Conservation (phyloP, 805 yeast species). For the Ogataea paradorogensis region DNA sequence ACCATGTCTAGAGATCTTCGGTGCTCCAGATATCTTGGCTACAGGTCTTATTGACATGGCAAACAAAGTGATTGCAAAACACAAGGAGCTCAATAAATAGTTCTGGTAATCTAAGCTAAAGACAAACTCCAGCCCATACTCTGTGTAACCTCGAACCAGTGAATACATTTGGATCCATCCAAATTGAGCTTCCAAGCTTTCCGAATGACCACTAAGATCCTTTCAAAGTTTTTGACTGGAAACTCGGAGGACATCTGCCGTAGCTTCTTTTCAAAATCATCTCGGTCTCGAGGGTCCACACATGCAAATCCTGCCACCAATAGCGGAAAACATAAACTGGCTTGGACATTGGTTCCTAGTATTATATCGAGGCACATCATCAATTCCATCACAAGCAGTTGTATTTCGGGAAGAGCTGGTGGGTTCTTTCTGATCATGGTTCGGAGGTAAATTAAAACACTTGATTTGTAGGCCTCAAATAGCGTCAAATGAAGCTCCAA, state of each 20-base stretch:
- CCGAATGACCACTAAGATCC: constrained; percentile 31
- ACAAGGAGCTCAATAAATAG: constrained; percentile 6
- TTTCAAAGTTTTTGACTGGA: constrained; percentile 34
- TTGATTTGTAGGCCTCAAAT: constrained; percentile 32
- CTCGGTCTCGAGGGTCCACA: constrained; percentile 23
- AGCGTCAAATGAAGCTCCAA: constrained; percentile 32
- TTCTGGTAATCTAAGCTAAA: constrained; percentile 14
- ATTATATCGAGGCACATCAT: constrained; percentile 15
- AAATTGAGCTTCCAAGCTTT: constrained; percentile 35
- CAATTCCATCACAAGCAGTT: constrained; percentile 16
- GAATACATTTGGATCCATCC: constrained; percentile 32
- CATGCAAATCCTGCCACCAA: constrained; percentile 30
- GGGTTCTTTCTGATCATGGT: constrained; percentile 18
- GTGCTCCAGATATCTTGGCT: constrained; percentile 24
- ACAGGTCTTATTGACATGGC: constrained; percentile 24
- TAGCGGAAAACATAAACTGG: constrained; percentile 35
- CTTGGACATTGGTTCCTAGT: constrained; percentile 16
- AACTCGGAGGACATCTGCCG: constrained; percentile 26
- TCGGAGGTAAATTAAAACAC: constrained; percentile 20
- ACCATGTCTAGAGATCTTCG: constrained; percentile 26
- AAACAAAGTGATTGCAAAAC: constrained; percentile 19
- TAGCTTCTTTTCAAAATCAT: constrained; percentile 22
- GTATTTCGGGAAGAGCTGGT: constrained; percentile 23
- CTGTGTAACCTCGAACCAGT: constrained; percentile 36
- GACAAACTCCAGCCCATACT: constrained; percentile 34